Base-by-base conservation (phyloP, 73 alveolate species). In the Paramecium pentaurelia region DNA sequence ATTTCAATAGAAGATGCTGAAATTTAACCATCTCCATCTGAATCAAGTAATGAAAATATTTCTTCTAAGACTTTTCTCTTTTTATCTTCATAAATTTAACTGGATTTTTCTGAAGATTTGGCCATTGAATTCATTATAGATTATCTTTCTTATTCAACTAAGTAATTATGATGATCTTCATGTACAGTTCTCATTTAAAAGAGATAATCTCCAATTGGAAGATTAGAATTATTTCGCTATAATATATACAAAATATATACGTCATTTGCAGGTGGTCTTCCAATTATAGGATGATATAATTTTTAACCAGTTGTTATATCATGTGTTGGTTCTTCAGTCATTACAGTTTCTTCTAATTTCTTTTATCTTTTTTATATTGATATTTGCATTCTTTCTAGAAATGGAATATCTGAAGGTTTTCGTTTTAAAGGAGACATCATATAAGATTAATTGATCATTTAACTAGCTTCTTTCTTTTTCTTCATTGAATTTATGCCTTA, bases 21-120 rank as follows among this genome's bases (percentile, higher is more conserved):
- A 30, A 93, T 71, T 36, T 87, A 87, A 1, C 96, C 96, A 93
- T 93, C 96, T n/a, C 94, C 92, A 71, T 93, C 96, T 9, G 94
- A 88, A 60, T 93, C 96, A n/a, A 93, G 87, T 22, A 58, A 25
- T 10, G 38, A 64, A 27, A 93, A 93, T 40, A 93, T 71, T 20
- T 86, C 94, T 42, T 84, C 45, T 60, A 93, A 77, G 6, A 45
- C n/a, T 70, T 68, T 49, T n/a, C 84, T 20, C 22, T 87, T 87
- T 88, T 27, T 86, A 32, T 71, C 71, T 58, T 87, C 94, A 32
- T 70, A 92, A 12, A 93, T 44, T 27, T 59, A 28, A 54, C 75
- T 86, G 2, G 96, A 86, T 36, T 92, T 86, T 32, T 92, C 94
- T 18, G 88, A 75, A 10, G 88, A 75, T 38, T 75, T 75, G 8